Evolutionary conservation across 768 basidiomycete species (phyloP), one percentile per base, ranked within the genome.

Genomic region (Russula sp.): DNA sequence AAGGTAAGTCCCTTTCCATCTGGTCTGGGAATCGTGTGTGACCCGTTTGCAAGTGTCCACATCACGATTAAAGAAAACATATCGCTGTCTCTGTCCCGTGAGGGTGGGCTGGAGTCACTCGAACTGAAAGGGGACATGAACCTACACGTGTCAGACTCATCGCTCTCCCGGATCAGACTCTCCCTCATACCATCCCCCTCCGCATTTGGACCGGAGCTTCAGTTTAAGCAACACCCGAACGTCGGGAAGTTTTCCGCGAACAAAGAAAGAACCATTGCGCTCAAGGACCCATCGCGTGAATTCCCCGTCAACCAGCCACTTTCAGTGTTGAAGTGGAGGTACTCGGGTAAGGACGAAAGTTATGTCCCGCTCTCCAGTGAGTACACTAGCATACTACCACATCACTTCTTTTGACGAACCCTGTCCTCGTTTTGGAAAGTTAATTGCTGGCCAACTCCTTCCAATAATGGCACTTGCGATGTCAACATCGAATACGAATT

Each of bases 401-500:
- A 24, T 22, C 14, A 18, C 52, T 38, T 61, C 3, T 54, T 24
- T n/a, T 38, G 36, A 26, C n/a, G 22, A 16, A 24, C 36, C 14
- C 14, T 48, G 28, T 44, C 53, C 30, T 59, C 26, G 34, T 40
- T 53, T 34, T 56, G 34, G 62, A 22, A 68, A 94, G 95, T 99
- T 74, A 99, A 93, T 73, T 95, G 93, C 76, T 98, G 95, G 95
- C 97, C 95, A 14, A 88, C 93, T 14, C 89, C 92, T 7, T 87
- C 90, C 44, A 92, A 92, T 70, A 89, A 93, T 65, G 94, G 94
- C n/a, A 89, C 88, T 1, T 90, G 88, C 69, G 94, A 96, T 67
- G 92, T 98, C 64, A 95, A 91, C 75, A 92, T 98, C 67, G 97
- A 98, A 76, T 98, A 97, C 72, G 95, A 98, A 73, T 88, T 98